Evolutionary conservation across 78 protist species (phyloP).

Genomic region (Dictyostelium capitatum): DNA sequence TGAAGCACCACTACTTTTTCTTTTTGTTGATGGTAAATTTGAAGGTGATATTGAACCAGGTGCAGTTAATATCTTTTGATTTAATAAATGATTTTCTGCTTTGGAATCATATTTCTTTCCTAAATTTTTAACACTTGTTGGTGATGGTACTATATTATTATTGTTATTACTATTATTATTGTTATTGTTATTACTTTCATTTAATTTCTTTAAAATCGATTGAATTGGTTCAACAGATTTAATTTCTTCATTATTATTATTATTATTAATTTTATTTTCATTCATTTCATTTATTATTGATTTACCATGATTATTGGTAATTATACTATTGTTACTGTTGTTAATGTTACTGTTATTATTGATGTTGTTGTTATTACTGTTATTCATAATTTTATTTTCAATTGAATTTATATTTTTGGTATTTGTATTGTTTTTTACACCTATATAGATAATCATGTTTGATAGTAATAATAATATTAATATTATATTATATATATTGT

Average conservation of each 20-base stretch:
- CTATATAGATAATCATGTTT: background rate
- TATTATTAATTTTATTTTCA: background rate
- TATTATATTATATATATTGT: too few relatives aligned
- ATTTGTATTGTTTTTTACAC: background rate
- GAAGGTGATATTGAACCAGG: background rate
- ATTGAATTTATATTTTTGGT: background rate
- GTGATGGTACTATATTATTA: constrained; percentile 22
- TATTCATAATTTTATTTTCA: background rate
- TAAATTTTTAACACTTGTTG: constrained; percentile 49
- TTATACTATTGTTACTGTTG: background rate
- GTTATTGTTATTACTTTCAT: background rate
- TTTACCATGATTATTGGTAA: background rate
- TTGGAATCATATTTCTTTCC: constrained; percentile 38
- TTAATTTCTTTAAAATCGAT: background rate
- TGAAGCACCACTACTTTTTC: background rate
- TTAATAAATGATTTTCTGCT: constrained; percentile 22
- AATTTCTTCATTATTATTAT: background rate
- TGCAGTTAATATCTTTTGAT: constrained; percentile 16
- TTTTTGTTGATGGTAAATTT: background rate
- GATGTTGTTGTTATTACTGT: background rate
- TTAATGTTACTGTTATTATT: background rate
- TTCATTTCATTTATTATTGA: background rate
- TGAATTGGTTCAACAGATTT: background rate
- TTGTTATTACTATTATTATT: background rate
- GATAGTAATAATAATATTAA: background rate